Evolutionary conservation across 83 land plant species (phyloP), one percentile per base, ranked within the genome.

Genomic region (Diphasiastrum complanatum): DNA sequence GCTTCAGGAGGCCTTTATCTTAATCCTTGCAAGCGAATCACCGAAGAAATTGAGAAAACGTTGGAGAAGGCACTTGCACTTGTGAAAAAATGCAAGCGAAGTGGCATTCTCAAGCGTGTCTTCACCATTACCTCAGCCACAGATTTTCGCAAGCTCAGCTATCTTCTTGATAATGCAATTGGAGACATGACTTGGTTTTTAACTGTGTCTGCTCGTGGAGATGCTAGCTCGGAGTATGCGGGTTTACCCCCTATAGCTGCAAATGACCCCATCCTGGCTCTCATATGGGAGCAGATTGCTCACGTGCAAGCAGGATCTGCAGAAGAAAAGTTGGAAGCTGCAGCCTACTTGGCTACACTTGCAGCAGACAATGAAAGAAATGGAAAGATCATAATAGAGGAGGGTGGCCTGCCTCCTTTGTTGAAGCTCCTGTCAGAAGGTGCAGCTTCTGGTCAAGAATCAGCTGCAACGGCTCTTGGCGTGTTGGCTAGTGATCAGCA

Each of bases 301-400:
- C 33, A 33, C 5, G 33, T 30, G 4, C 58, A 54, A 25, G 33
- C 58, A 54, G 58, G 58, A n/a, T 18, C 10, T n/a, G 5, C 33
- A 4, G 58, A 54, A 30, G 58, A 54, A 6, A 22, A n/a, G 33
- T 28, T 33, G 5, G 58, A 54, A 18, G 58, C 34, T 28, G 58
- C 58, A 6, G 14, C 10, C 58, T 4, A 4, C 3, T 33, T 54
- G 5, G 58, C 34, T 5, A 18, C 29, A 6, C 33, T 54, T 25
- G n/a, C n/a, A n/a, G 29, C 34, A 14, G 58, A 54, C 33, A 54
- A n/a, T 25, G 58, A 54, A n/a, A 54, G 58, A n/a, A 54, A 54
- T 28, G 58, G 34, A 6, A 54, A 54, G 58, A 25, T 54, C 33
- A 54, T 54, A 6, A 54, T 54, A 18, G 33, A 54, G 11, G 58